Percentiles rank a stretch among this genome's conserved stretches.
phyloP scores from a whole-genome alignment of 352 stramenopile species.

The Phytophthora fragariae region DNA sequence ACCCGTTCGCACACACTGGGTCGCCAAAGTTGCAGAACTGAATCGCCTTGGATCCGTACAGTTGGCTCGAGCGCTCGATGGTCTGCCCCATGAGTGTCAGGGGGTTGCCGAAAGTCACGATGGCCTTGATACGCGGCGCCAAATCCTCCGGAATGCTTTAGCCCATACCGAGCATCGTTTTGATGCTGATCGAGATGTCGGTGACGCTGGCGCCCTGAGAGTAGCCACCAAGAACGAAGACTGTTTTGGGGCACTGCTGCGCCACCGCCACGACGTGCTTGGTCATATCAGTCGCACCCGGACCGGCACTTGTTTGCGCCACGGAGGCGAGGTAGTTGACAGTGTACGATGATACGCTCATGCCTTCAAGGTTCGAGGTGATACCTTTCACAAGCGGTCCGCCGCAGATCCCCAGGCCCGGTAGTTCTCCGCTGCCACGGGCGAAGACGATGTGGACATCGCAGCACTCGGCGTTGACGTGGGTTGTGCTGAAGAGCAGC shows the following conservation, averaged over 20 bases:
- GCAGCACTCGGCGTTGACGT: slow-evolving; percentile 14
- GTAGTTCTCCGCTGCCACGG: slow-evolving; percentile 28
- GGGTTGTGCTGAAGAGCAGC: slow-evolving; percentile 1
- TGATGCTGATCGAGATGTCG: too few relatives aligned
- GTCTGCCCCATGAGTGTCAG: slow-evolving; percentile 35
- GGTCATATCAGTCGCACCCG: too few relatives aligned
- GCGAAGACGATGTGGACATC: slow-evolving; percentile 31
- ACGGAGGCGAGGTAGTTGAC: too few relatives aligned
- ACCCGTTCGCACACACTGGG: slow-evolving; percentile 32
- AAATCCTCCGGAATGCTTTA: slow-evolving; percentile 26
- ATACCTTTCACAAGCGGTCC: slow-evolving; percentile 29
- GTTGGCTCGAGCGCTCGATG: slow-evolving; percentile 27
- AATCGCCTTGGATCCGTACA: slow-evolving; percentile 34
- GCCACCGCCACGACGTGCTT: too few relatives aligned
- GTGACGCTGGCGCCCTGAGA: too few relatives aligned
- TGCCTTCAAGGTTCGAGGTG: slow-evolving; percentile 28
- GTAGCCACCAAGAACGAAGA: too few relatives aligned
- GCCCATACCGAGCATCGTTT: slow-evolving; percentile 26
- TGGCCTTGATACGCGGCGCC: slow-evolving; percentile 37
- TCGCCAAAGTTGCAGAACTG: slow-evolving; percentile 37
- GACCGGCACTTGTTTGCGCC: too few relatives aligned
- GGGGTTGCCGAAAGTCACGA: slow-evolving; percentile 44
- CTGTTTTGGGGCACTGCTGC: too few relatives aligned
- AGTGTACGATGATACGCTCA: too few relatives aligned
- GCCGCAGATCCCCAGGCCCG: slow-evolving; percentile 35